Conservation (phyloP, 495 filamentous ascomycete genomes). For the Corynascus novoguineensis region DNA sequence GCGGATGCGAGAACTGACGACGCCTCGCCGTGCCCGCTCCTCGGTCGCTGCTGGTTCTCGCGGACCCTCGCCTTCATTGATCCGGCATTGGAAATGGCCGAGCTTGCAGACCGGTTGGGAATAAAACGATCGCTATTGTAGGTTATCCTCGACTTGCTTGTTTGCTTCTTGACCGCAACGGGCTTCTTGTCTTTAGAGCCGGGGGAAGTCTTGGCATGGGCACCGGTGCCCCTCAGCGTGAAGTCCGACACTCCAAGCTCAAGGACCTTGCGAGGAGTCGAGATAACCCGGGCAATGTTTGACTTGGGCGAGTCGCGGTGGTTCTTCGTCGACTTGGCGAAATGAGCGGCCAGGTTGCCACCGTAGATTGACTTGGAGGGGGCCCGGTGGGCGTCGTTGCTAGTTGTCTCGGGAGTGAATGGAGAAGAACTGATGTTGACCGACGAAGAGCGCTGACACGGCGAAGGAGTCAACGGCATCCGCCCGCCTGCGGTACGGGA, state of each 20-base stretch:
- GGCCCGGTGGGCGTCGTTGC: conserved; percentile 45
- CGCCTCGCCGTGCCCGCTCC: conserved; percentile 59
- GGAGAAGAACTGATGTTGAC: conserved; percentile 60
- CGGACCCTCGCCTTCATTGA: conserved; percentile 67
- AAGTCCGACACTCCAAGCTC: conserved; percentile 92
- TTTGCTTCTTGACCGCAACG: conserved; percentile 52
- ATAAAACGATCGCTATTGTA: conserved; percentile 95
- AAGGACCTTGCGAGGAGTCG: conserved; percentile 68
- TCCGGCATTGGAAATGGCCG: conserved; percentile 74
- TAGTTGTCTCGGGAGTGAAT: conserved; percentile 68
- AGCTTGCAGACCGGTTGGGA: conserved; percentile 83
- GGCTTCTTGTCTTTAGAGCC: conserved; percentile 60
- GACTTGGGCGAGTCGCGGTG: conserved; percentile 83
- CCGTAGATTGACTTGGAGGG: conserved; percentile 64
- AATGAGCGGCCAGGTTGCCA: conserved; percentile 65
- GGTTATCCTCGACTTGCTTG: conserved; percentile 72
- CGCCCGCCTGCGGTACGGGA: conserved; percentile 88
- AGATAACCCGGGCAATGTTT: conserved; percentile 71
- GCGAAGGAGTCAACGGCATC: conserved; percentile 90
- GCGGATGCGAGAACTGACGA: conserved; percentile 57
- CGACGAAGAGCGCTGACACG: conserved; percentile 49
- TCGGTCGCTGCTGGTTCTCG: conserved; percentile 63
- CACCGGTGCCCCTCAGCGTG: conserved; percentile 74
- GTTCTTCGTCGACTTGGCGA: conserved; percentile 58
- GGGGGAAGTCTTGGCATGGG: conserved; percentile 65